Evolutionary conservation across 345 rosid genomes (phyloP).

Genomic region (Citrus cavaleriei): DNA sequence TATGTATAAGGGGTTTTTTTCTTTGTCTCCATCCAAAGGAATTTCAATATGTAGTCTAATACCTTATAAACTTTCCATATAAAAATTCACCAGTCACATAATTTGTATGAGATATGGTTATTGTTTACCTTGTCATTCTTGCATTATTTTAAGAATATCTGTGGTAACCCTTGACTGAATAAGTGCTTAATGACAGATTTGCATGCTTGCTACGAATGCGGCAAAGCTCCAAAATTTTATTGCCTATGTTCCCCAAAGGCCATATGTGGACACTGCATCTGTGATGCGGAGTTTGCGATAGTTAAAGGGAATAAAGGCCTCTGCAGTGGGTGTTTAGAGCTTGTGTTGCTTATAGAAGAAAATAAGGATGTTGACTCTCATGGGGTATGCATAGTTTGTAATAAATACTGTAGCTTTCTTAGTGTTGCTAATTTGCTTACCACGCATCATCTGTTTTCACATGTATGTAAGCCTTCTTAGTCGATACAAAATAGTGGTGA

Average conservation of each 20-base stretch:
- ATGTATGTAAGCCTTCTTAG: not conserved
- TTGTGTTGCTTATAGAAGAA: constrained; percentile 41
- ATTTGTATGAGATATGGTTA: not conserved
- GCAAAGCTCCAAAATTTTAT: constrained; percentile 33
- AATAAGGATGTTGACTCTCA: constrained; percentile 23
- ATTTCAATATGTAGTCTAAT: not conserved
- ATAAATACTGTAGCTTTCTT: not conserved
- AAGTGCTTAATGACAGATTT: constrained; percentile 34
- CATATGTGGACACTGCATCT: constrained; percentile 40
- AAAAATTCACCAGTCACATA: not conserved
- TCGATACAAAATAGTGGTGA: not conserved
- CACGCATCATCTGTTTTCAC: not conserved
- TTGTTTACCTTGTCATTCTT: not conserved
- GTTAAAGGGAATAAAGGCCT: constrained; percentile 32
- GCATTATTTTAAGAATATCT: not conserved
- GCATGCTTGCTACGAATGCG: constrained; percentile 45
- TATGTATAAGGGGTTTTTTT: not conserved
- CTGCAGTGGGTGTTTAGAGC: constrained; percentile 38
- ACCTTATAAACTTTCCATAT: not conserved
- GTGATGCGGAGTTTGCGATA: constrained; percentile 25
- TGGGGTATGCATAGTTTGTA: constrained; percentile 28
- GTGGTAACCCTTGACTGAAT: not conserved
- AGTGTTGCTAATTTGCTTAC: not conserved
- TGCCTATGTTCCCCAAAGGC: constrained; percentile 56
- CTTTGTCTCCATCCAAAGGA: not conserved